Evolutionary conservation across 2,329 filamentous ascomycete genomes (phyloP).

Genomic region (Leptographium lundbergii): DNA sequence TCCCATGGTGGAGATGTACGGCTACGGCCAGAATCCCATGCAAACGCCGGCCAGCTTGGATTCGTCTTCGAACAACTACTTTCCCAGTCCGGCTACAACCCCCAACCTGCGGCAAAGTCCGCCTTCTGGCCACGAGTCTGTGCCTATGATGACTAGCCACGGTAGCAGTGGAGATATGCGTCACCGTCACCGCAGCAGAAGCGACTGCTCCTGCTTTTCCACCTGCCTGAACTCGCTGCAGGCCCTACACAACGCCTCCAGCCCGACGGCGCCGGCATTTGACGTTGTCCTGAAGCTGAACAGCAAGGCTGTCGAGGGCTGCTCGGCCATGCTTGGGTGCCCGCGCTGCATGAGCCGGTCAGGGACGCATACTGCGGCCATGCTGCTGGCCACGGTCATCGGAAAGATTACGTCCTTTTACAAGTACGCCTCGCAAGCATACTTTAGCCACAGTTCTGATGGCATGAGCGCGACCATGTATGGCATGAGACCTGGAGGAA

Average conservation of each 20-base stretch:
- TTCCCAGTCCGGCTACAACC: conserved; percentile 26
- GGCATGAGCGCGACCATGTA: background rate
- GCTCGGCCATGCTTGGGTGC: conserved; percentile 33
- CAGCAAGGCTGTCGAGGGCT: conserved; percentile 35
- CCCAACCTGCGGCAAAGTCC: conserved; percentile 21
- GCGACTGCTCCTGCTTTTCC: conserved; percentile 31
- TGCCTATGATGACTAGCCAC: conserved; percentile 3
- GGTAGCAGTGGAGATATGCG: background rate
- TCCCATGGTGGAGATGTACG: conserved; percentile 17
- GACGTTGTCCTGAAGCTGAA: conserved; percentile 32
- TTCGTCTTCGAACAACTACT: conserved; percentile 17
- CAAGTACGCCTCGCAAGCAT: conserved; percentile 25
- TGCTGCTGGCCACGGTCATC: conserved; percentile 37
- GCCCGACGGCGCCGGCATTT: conserved; percentile 19
- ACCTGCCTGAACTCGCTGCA: conserved; percentile 33
- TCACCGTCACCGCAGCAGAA: background rate
- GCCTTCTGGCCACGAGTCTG: conserved; percentile 16
- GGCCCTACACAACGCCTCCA: conserved; percentile 31
- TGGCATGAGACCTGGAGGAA: conserved; percentile 5
- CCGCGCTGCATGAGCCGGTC: conserved; percentile 29
- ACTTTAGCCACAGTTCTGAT: conserved; percentile 19
- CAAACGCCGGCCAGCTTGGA: conserved; percentile 24
- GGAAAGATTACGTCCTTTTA: conserved; percentile 35
- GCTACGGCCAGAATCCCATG: conserved; percentile 19
- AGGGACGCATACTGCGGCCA: conserved; percentile 30